Base-by-base conservation (phyloP, 495 filamentous ascomycete species). In the Hypoxylon intermedium region DNA sequence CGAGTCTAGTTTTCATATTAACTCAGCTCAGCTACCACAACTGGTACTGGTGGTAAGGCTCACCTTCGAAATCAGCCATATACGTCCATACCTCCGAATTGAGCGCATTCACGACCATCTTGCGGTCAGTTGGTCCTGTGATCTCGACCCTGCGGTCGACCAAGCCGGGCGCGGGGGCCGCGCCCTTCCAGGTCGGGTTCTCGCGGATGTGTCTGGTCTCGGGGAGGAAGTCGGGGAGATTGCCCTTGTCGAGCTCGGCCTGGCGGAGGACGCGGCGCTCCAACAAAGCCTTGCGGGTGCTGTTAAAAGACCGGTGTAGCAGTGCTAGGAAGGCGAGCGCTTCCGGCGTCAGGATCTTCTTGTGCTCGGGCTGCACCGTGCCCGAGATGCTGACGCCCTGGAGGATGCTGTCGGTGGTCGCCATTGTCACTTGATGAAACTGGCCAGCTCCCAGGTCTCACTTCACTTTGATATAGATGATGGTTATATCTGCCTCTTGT, bases 11-110 rank as follows among this genome's bases (percentile, higher is more conserved):
- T 11, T 34, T 34, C 28, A 33, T 43, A 37, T 68, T 51, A 71
- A 54, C 6, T 12, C 45, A 13, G 24, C 2, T 33, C 26, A 43
- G 18, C 15, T 28, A 33, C 21, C 9, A 16, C 1, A 18, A 12
- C 13, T 41, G 19, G 30, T 44, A 24, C 9, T 26, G 7, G 7
- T 26, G 3, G 3, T 7, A 7, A 7, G 11, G 71, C 78, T 44
- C 73, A 92, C 92, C 92, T 79, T 99, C 94, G 53, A 99, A 94
- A 79, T 99, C 94, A 21, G 94, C 95, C 94, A 99, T 99, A 73
- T 99, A 99, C 23, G 94, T 98, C 91, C 91, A 99, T 15, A 98
- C 95, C 70, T 98, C 85, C 31, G 93, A 88, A 75, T 99, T 99
- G 73, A 99, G 69, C 5, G 94, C 94, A 76, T 99, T 99, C 52